Conservation (phyloP, 345 rosid genomes). For the Salix caprea region DNA sequence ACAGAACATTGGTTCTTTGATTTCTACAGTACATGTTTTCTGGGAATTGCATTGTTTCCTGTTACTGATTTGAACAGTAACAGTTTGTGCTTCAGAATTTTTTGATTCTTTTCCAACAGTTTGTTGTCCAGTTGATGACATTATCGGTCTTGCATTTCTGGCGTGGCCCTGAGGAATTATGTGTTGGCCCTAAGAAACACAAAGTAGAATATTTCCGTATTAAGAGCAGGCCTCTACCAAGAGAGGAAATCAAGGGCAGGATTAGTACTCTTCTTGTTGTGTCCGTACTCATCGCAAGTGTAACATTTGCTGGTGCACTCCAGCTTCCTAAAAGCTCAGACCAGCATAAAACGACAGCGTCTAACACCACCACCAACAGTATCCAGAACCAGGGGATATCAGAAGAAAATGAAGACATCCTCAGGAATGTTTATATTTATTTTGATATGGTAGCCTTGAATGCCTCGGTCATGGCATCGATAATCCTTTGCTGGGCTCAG, state of each 20-base stretch:
- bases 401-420: not conserved
- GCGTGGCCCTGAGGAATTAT: too few species aligned
- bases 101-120: too few species aligned
- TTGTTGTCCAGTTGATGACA: not conserved
- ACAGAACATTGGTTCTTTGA: too few species aligned
- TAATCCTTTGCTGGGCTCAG: not conserved
- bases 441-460: not conserved
- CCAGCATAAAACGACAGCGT: too few species aligned
- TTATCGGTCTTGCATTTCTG: not conserved
- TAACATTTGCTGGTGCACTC: constrained; percentile 20
- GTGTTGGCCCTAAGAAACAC: accelerated
- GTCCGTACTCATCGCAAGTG: constrained; percentile 17
- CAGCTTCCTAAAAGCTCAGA: not conserved
- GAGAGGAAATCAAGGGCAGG: constrained; percentile 2
- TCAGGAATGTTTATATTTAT: not conserved
- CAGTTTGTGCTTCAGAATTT: too few species aligned
- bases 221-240: not conserved
- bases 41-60: too few species aligned
- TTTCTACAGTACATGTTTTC: too few species aligned
- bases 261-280: constrained; percentile 19
- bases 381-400: not conserved
- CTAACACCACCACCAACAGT: too few species aligned
- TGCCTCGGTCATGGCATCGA: not conserved
- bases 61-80: too few species aligned
- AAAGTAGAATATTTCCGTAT: not conserved